A percentile compares a stretch with the other conserved stretches of the same genome.
Evolutionary conservation across 257 asterid genomes (phyloP).

Genomic region (Haberlea rhodopensis): DNA sequence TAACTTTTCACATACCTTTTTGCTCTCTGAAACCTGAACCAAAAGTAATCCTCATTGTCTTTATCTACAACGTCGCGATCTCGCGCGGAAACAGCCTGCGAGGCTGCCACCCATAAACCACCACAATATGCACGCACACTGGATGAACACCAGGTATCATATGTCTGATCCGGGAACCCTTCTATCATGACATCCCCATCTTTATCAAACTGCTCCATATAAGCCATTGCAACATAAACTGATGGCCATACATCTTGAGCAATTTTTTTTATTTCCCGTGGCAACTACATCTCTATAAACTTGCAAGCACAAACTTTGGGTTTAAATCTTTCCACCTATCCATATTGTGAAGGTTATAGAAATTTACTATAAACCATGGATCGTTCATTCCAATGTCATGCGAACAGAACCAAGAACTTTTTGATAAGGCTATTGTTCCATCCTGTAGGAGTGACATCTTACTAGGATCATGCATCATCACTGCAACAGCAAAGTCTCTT

Average conservation of each 20-base stretch:
- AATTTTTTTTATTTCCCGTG: conserved; percentile 66
- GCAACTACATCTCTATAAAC: conserved; percentile 83
- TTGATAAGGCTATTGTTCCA: conserved; percentile 59
- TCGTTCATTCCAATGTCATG: conserved; percentile 95
- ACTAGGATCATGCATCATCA: conserved; percentile 95
- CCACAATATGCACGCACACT: conserved; percentile 98
- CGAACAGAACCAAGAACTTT: conserved; percentile 93
- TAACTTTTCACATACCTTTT: conserved; percentile 67
- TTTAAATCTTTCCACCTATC: conserved; percentile 98
- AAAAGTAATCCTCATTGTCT: conserved; percentile 74
- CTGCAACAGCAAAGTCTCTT: conserved; percentile 93
- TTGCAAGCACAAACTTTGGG: conserved; percentile 91
- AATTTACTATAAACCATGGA: conserved; percentile 94
- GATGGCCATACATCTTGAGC: conserved; percentile 94
- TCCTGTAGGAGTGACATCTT: conserved; percentile 55
- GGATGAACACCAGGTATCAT: conserved; percentile 86
- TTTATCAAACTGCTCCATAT: conserved; percentile 94
- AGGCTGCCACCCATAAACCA: conserved; percentile 99
- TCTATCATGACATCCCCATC: conserved; percentile 99
- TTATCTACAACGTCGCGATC: conserved; percentile 79
- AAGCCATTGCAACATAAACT: conserved; percentile 88
- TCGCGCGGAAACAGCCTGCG: conserved; percentile 88
- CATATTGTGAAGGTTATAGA: conserved; percentile 72
- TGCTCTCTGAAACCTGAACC: conserved; percentile 79
- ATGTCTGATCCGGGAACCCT: conserved; percentile 94